Conservation (phyloP, 306 rosid species). For the Prunus armeniaca region DNA sequence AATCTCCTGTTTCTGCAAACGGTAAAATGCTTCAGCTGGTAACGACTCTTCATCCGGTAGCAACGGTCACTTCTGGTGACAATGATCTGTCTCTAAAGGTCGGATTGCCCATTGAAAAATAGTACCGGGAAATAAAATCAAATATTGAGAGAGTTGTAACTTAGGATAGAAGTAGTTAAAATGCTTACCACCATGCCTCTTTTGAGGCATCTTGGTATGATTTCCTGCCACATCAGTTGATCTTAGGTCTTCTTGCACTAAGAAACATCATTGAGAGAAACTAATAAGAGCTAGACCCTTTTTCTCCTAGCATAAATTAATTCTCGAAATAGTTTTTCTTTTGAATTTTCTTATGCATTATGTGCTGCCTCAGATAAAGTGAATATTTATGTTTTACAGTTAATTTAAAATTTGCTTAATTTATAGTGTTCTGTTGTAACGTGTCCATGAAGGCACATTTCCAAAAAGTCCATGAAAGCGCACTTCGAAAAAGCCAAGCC, state of each 20-base stretch:
- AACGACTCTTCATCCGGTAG: conserved; percentile 21
- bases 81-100: conserved; percentile 35
- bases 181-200: background rate
- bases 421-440: too few species aligned
- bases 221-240: conserved; percentile 11
- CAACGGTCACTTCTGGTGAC: conserved; percentile 26
- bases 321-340: background rate
- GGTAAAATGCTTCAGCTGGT: conserved; percentile 18
- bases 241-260: conserved; percentile 8
- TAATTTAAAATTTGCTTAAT: background rate
- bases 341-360: background rate
- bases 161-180: conserved; percentile 16
- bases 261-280: background rate
- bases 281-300: conserved; percentile 1
- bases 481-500: background rate
- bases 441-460: background rate
- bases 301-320: background rate
- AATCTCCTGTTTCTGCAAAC: conserved; percentile 27
- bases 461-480: background rate
- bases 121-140: conserved; percentile 3
- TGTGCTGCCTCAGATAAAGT: background rate
- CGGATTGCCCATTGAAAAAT: conserved; percentile 14
- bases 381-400: background rate
- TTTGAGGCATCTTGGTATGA: background rate
- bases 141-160: background rate